Base-by-base conservation (phyloP, 352 stramenopile species). In the Stramenopiles sp. region DNA sequence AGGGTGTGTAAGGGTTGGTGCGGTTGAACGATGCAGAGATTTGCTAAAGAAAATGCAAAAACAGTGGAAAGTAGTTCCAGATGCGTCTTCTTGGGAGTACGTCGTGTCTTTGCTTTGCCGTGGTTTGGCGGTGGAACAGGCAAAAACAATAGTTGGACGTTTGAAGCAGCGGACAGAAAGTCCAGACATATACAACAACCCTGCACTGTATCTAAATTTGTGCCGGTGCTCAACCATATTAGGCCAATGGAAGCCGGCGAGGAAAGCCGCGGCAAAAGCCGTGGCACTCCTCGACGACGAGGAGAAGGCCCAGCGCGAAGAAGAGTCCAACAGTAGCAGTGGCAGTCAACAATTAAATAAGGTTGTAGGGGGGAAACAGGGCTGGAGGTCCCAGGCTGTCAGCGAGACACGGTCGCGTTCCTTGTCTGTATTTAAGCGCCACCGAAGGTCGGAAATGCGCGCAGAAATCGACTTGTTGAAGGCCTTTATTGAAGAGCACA, bases 31-130 rank as follows among this genome's bases (percentile, higher is more conserved):
- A 2, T 68, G 68, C 34, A 68, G 74, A 34, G 48, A 73, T n/a
- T 74, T 78, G 4, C 76, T 78, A 3, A 34, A 78, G 0, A 63
- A 74, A 3, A 75, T 69, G 49, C 2, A 74, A 30, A 6, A n/a
- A 1, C 49, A 77, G 35, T 78, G 74, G 74, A 74, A 78, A 37
- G 31, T 78, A 0, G 25, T 76, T 25, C 76, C 76, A n/a, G 76
- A 78, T 76, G 76, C 36, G 12, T 77, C 71, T 37, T 77, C 76
- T 33, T 78, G 76, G 76, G 76, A 78, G 33, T 78, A 78, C 33
- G 37, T 78, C 12, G 74, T 78, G 18, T 43, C 76, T 1, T 53
- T 78, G 12, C 68, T 75, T 25, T 78, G 73, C 31, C 73, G 76
- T 18, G 76, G 76, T 34, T 32, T 78, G 1, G 53, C 75, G 68